A percentile compares a stretch with the other conserved stretches of the same genome.
These are phyloP conservation scores for Byssothecium circinans DNA, from an alignment of 2,329 filamentous ascomycete genomes.

Conservation along the genomic window DNA sequence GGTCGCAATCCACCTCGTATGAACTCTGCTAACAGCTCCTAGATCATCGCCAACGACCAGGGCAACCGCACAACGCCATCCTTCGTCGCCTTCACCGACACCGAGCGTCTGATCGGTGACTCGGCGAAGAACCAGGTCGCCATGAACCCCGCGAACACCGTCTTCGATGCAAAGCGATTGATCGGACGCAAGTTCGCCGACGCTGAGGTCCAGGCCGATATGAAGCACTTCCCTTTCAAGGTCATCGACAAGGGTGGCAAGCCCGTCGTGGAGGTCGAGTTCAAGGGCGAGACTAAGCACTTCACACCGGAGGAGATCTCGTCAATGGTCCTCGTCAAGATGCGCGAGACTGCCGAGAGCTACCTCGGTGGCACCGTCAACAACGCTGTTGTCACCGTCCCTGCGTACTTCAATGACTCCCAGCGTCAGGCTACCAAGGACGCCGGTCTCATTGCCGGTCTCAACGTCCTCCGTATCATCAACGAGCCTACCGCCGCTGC, in stretches of 20 bases:
- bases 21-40: too few relatives aligned
- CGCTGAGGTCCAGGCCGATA: constrained; percentile 89
- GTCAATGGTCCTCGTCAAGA: constrained; percentile 96
- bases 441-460: constrained; percentile 90
- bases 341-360: constrained; percentile 97
- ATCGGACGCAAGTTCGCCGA: constrained; percentile 98
- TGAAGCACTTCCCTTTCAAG: constrained; percentile 98
- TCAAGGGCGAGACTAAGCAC: constrained; percentile 88
- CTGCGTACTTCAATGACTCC: constrained; percentile 98
- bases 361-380: constrained; percentile 89
- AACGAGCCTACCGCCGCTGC: constrained; percentile 97
- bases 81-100: constrained; percentile 92
- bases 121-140: constrained; percentile 97
- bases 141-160: constrained; percentile 97
- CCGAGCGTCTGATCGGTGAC: constrained; percentile 94
- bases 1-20: too few relatives aligned
- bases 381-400: constrained; percentile 96
- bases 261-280: constrained; percentile 96
- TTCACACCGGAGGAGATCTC: constrained; percentile 92
- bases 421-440: constrained; percentile 99
- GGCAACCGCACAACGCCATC: constrained; percentile 77
- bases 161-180: constrained; percentile 98
- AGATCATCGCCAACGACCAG: constrained; percentile 2
- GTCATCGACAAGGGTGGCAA: constrained; percentile 95
- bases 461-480: constrained; percentile 95